Evolutionary conservation across 306 rosid genomes (phyloP).

Genomic region (Leucaena leucocephala): DNA sequence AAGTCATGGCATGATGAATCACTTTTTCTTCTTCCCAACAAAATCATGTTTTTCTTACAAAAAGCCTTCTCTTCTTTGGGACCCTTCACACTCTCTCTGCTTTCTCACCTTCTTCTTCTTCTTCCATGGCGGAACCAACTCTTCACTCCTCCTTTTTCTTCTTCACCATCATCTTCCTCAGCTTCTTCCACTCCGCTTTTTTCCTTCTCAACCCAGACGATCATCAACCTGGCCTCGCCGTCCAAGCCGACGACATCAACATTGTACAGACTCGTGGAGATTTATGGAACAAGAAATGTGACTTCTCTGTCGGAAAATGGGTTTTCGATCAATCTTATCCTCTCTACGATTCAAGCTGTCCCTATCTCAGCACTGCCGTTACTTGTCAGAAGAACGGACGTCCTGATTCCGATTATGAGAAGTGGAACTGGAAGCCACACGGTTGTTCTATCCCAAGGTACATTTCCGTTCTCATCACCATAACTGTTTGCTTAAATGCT

Average conservation of each 20-base stretch:
- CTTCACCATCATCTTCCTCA: slow-evolving; percentile 41
- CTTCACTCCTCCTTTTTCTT: slow-evolving; percentile 38
- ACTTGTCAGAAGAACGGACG: slow-evolving; percentile 90
- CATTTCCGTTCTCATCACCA: neutral
- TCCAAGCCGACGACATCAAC: slow-evolving; percentile 61
- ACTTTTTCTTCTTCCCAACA: slow-evolving; percentile 33
- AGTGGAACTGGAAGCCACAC: slow-evolving; percentile 91
- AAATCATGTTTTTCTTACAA: slow-evolving; percentile 37
- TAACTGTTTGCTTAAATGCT: slow-evolving; percentile 17
- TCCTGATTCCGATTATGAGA: slow-evolving; percentile 94
- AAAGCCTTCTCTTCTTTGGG: slow-evolving; percentile 39
- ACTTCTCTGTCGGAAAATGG: slow-evolving; percentile 85
- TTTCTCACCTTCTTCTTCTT: neutral
- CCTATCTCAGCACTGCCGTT: slow-evolving; percentile 85
- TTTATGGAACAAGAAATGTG: slow-evolving; percentile 55
- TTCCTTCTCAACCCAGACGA: slow-evolving; percentile 52
- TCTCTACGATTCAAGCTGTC: slow-evolving; percentile 76
- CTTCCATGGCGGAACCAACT: slow-evolving; percentile 61
- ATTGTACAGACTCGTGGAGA: slow-evolving; percentile 60
- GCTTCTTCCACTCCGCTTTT: slow-evolving; percentile 47
- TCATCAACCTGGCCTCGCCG: slow-evolving; percentile 48
- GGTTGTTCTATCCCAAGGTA: slow-evolving; percentile 86
- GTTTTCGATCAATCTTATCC: slow-evolving; percentile 83
- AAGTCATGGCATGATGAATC: slow-evolving; percentile 69
- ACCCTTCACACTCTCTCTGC: slow-evolving; percentile 37